These are phyloP conservation scores for Phanerodontia chrysosporium DNA, from an alignment of 768 basidiomycete species.

Conservation along the genomic window DNA sequence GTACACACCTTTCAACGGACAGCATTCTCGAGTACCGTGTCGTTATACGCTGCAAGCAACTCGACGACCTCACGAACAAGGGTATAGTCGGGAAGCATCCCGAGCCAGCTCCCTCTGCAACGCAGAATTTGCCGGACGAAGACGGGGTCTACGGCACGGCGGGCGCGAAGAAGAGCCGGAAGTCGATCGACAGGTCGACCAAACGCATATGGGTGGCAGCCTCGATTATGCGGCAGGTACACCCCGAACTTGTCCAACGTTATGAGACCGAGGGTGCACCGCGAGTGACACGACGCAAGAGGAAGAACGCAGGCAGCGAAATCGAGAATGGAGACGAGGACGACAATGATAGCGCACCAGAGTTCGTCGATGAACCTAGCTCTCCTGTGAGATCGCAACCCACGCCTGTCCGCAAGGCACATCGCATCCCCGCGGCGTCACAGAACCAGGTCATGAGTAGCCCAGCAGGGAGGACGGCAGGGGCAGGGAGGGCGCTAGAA, in stretches of 20 bases:
- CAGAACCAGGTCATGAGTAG: not conserved
- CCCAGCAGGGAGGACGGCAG: not conserved
- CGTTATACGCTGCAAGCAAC: constrained; percentile 30
- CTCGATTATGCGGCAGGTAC: constrained; percentile 36
- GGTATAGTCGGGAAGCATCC: constrained; percentile 28
- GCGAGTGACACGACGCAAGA: constrained; percentile 16
- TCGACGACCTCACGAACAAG: constrained; percentile 27
- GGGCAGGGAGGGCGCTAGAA: not conserved
- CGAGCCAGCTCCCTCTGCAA: constrained; percentile 10
- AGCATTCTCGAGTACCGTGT: constrained; percentile 41
- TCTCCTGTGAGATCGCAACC: not conserved
- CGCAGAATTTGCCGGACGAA: not conserved
- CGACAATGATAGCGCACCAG: not conserved
- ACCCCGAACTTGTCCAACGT: constrained; percentile 32
- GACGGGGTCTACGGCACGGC: not conserved
- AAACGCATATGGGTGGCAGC: constrained; percentile 41
- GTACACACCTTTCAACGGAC: constrained; percentile 38
- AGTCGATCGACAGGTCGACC: constrained; percentile 26
- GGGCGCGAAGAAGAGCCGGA: constrained; percentile 18
- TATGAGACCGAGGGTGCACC: constrained; percentile 29
- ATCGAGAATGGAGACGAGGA: constrained; percentile 7
- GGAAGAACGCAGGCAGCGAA: not conserved
- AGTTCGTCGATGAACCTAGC: not conserved
- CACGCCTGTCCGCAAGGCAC: not conserved
- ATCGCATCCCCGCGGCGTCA: not conserved